These are phyloP conservation scores for Sophora flavescens DNA, from an alignment of 306 rosid genomes.

Conservation along the genomic window DNA sequence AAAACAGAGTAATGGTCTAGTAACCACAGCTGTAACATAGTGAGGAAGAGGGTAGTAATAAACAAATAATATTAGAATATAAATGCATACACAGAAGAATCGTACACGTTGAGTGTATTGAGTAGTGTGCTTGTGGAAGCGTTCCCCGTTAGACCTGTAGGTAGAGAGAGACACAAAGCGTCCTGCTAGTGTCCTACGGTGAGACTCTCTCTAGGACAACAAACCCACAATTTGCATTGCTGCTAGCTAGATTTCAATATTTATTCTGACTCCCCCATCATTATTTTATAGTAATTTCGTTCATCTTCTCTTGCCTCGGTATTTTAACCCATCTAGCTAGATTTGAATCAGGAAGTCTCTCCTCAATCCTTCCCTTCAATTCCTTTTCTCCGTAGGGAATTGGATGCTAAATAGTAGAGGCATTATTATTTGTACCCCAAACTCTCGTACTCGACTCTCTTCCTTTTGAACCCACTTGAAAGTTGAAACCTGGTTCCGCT, in stretches of 20 bases:
- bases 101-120: no score
- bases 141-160: background rate
- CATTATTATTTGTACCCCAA: conserved; percentile 41
- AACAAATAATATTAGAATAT: no score
- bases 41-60: no score
- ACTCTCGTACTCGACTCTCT: background rate
- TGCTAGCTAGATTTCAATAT: conserved; percentile 18
- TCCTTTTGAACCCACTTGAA: background rate
- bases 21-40: no score
- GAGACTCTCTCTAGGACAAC: conserved; percentile 12
- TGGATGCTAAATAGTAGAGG: background rate
- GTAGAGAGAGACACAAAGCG: background rate
- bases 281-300: conserved; percentile 48
- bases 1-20: no score
- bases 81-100: no score
- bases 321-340: conserved; percentile 53
- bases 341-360: conserved; percentile 75
- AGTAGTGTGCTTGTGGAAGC: background rate
- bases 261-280: background rate
- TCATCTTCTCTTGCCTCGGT: conserved; percentile 53
- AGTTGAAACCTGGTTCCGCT: conserved; percentile 40
- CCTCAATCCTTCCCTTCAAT: conserved; percentile 52
- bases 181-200: background rate
- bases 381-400: background rate
- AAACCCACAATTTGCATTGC: conserved; percentile 37